Evolutionary conservation across 176 grass and related monocot genomes (phyloP), one percentile per base, ranked within the genome.

Genomic region (Zea luxurians): DNA sequence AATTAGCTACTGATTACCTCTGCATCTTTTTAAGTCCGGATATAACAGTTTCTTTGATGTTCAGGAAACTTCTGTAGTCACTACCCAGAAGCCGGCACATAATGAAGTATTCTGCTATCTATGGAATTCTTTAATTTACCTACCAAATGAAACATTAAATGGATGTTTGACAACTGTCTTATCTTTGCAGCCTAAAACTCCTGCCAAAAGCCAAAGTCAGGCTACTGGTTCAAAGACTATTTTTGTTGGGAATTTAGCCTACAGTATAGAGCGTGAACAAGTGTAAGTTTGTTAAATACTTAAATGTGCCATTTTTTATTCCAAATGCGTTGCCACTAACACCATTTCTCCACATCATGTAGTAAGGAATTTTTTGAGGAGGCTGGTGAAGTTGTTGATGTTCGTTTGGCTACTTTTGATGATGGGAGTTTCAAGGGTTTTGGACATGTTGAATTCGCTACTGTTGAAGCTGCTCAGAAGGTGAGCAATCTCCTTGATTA

Each of bases 391-490:
- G 43, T 97, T 74, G 68, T 71, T 83, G 81, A 93, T 63, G 73
- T 93, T 48, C 83, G 90, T 27, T 68, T 97, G 37, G 12, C 70
- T 63, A 80, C 66, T 9, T 42, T 43, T 45, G 84, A 83, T 11
- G 88, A 93, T 80, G 87, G 88, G 9, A 62, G 38, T 10, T 85
- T 75, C 13, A 93, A 57, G 75, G 93, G 93, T 13, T 97, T 64
- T 85, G 88, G 60, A 6, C 90, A 97, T 89, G 88, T 97, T 77
- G 90, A 93, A 85, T 97, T 97, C 50, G 72, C 88, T 18, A 85
- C 90, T 36, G 13, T 58, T 68, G 88, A 90, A 87, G 88, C 66
- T 43, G 93, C 88, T 85, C 49, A 85, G 36, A 97, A 93, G 86
- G 93, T 97, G 21, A 76, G 4, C 5, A 45, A 61, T 54, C 13